These are phyloP conservation scores for Pachyrhizus erosus DNA, from an alignment of 306 rosid species.

Conservation along the genomic window DNA sequence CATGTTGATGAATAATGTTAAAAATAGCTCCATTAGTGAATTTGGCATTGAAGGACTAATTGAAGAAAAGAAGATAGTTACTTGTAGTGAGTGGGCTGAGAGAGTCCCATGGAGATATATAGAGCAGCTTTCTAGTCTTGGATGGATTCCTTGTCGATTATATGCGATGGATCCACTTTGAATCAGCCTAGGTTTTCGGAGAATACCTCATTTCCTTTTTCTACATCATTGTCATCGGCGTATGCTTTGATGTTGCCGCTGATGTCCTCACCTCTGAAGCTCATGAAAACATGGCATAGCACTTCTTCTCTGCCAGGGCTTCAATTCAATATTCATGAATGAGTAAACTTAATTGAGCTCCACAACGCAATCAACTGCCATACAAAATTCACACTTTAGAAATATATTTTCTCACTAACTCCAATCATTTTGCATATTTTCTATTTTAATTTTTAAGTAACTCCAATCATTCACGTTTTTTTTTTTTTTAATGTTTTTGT, in stretches of 20 bases:
- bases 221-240: background rate
- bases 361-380: no score
- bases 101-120: no score
- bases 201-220: background rate
- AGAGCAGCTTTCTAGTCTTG: background rate
- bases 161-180: background rate
- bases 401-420: background rate
- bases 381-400: no score
- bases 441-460: no score
- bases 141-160: background rate
- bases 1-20: background rate
- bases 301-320: background rate
- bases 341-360: no score
- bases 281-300: background rate
- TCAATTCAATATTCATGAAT: no score
- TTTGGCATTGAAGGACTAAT: no score
- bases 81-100: background rate
- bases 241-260: background rate
- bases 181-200: background rate
- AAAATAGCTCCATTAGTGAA: background rate
- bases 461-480: background rate
- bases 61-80: background rate
- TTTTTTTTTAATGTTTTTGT: no score
- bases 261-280: slow-evolving; percentile 13
- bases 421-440: background rate